These are phyloP conservation scores for Colletotrichum coccodes DNA, from an alignment of 2,329 filamentous ascomycete species.

Conservation along the genomic window DNA sequence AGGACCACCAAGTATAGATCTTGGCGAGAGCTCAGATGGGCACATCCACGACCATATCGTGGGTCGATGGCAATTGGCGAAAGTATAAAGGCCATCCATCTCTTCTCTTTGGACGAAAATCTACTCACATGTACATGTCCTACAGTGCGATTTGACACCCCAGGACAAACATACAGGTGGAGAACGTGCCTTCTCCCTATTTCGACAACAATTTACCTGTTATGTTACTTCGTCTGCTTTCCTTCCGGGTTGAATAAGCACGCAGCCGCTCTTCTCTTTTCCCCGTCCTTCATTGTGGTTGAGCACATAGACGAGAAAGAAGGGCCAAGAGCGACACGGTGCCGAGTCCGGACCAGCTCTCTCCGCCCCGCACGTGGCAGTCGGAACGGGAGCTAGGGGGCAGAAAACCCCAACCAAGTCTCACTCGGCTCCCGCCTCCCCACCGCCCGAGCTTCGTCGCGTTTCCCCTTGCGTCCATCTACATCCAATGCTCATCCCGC, in stretches of 20 bases:
- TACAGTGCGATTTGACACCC: too few species aligned
- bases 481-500: slow-evolving; percentile 7
- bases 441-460: neutral
- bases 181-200: too few species aligned
- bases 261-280: too few species aligned
- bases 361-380: neutral
- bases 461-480: neutral
- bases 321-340: neutral
- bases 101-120: too few species aligned
- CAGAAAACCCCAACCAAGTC: neutral
- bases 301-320: neutral
- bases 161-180: too few species aligned
- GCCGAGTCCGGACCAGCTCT: neutral
- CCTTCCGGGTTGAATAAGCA: too few species aligned
- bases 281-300: too few species aligned
- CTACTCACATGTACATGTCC: too few species aligned
- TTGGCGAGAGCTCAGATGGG: neutral
- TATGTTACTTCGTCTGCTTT: too few species aligned
- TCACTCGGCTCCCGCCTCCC: neutral
- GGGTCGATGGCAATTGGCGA: neutral
- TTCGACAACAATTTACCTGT: too few species aligned
- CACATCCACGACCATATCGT: neutral
- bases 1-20: neutral
- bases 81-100: neutral
- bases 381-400: slow-evolving; percentile 2